Evolutionary conservation across 2,329 filamentous ascomycete species (phyloP).

Genomic region (Chaetomium strumarium): DNA sequence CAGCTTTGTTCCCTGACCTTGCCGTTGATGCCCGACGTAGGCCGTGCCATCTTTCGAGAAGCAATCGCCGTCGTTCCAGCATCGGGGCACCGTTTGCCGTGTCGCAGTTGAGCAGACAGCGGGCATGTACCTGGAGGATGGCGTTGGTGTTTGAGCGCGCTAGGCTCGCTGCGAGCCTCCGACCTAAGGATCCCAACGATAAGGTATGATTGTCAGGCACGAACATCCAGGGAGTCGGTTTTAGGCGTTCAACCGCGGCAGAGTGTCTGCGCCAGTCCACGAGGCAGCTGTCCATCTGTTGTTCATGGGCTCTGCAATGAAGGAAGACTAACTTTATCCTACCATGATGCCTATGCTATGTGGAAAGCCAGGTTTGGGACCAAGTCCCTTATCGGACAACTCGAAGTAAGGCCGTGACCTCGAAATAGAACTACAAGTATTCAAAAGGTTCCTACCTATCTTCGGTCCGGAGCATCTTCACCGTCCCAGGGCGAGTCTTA

Average conservation of each 20-base stretch:
- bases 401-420: slow-evolving; percentile 36
- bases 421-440: slow-evolving; percentile 39
- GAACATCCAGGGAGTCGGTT: background rate
- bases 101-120: background rate
- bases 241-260: slow-evolving; percentile 41
- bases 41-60: background rate
- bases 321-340: background rate
- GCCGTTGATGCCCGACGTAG: background rate
- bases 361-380: slow-evolving; percentile 17
- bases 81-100: background rate
- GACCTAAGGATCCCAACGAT: background rate
- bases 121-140: no score
- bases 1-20: background rate
- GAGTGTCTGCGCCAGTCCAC: slow-evolving; percentile 45
- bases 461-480: no score
- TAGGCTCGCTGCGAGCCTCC: no score
- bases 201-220: background rate
- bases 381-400: slow-evolving; percentile 25
- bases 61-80: background rate
- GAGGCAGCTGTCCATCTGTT: background rate
- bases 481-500: no score
- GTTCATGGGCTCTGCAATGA: no score
- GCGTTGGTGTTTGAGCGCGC: no score
- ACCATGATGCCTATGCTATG: slow-evolving; percentile 7
- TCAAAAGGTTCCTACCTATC: slow-evolving; percentile 31